phyloP scores from a whole-genome alignment of 805 yeast species.

The Millerozyma acaciae region DNA sequence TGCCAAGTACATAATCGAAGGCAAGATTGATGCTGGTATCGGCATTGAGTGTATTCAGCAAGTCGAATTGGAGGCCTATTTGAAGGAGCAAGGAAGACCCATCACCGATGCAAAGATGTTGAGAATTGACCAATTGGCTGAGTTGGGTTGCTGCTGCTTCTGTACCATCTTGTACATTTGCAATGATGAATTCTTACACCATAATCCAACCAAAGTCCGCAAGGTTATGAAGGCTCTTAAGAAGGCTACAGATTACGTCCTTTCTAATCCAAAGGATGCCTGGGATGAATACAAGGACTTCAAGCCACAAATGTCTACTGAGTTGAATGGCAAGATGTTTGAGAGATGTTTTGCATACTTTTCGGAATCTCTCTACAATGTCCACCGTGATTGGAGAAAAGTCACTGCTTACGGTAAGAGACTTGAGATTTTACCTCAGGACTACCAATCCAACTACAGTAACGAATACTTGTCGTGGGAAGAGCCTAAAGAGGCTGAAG shows the following conservation, averaged over 20 bases:
- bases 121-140: constrained; percentile 53
- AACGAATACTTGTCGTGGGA: constrained; percentile 49
- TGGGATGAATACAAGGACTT: constrained; percentile 44
- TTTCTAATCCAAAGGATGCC: constrained; percentile 41
- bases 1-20: constrained; percentile 52
- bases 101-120: constrained; percentile 49
- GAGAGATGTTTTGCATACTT: constrained; percentile 55
- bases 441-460: constrained; percentile 47
- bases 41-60: constrained; percentile 60
- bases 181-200: constrained; percentile 46
- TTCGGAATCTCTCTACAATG: constrained; percentile 49
- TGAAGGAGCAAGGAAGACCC: constrained; percentile 40
- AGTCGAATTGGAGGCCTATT: constrained; percentile 52
- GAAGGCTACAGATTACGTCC: constrained; percentile 47
- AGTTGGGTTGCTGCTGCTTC: constrained; percentile 57
- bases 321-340: constrained; percentile 42
- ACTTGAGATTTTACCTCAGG: constrained; percentile 47
- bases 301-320: constrained; percentile 45
- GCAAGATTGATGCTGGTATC: constrained; percentile 54
- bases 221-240: constrained; percentile 47
- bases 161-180: constrained; percentile 52
- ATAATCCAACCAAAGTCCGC: constrained; percentile 43
- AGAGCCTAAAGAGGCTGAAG: constrained; percentile 45
- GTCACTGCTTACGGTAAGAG: constrained; percentile 55
- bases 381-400: constrained; percentile 54